A percentile compares a stretch with the other conserved stretches of the same genome.
Conservation (phyloP, 148 eudicot genomes). For the Rhododendron simsii region DNA sequence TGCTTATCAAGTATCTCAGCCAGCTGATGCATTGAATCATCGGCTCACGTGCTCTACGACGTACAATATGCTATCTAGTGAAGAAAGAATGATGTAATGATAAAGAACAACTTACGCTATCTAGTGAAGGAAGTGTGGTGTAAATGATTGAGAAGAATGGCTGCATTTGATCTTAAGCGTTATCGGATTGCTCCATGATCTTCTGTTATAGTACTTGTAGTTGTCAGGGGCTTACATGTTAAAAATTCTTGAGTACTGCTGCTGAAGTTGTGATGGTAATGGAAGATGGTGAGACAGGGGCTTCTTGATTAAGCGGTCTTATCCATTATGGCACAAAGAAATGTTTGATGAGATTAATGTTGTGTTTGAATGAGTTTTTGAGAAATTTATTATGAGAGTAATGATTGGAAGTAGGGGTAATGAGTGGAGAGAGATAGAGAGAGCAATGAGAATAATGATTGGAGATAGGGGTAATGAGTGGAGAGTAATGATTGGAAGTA, state of each 20-base stretch:
- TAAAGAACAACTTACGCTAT: not conserved
- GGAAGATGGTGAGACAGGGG: not conserved
- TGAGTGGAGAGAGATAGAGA: too few relatives aligned
- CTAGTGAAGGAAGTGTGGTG: not conserved
- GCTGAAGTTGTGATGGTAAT: not conserved
- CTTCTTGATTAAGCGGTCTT: not conserved
- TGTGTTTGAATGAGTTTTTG: too few relatives aligned
- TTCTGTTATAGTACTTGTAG: not conserved
- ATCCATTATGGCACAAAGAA: conserved; percentile 2
- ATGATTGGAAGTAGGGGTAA: too few relatives aligned
- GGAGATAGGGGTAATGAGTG: too few relatives aligned
- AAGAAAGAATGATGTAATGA: not conserved
- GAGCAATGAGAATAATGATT: too few relatives aligned
- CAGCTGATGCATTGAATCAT: not conserved
- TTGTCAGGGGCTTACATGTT: not conserved
- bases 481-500: too few relatives aligned
- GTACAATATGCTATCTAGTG: not conserved
- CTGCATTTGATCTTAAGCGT: not conserved
- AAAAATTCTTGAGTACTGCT: not conserved
- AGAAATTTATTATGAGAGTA: too few relatives aligned
- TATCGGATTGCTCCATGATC: not conserved
- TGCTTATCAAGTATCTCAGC: not conserved
- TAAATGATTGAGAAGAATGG: not conserved
- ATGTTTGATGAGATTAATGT: not conserved
- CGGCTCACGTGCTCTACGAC: not conserved